phyloP scores from a whole-genome alignment of 1,284 basidiomycete genomes.

The Boletellus sp. region DNA sequence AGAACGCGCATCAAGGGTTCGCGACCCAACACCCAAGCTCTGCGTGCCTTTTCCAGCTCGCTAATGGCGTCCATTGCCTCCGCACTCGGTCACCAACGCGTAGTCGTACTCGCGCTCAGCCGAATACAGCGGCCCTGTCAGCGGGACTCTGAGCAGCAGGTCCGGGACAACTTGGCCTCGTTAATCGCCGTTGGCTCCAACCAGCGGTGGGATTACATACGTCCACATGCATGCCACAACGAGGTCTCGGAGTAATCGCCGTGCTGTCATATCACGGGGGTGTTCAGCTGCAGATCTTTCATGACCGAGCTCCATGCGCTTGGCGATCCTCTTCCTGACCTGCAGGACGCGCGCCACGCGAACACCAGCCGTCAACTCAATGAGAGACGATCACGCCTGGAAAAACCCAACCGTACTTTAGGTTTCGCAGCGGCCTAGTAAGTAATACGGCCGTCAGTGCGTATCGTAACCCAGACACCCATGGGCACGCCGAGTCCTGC shows the following conservation, averaged over 20 bases:
- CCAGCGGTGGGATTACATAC: slow-evolving; percentile 25
- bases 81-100: slow-evolving; percentile 2
- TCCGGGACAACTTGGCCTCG: slow-evolving; percentile 18
- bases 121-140: too few relatives aligned
- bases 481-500: slow-evolving; percentile 26
- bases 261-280: slow-evolving; percentile 33
- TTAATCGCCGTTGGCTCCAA: slow-evolving; percentile 18
- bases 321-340: slow-evolving; percentile 38
- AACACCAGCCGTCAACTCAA: slow-evolving; percentile 20
- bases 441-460: slow-evolving; percentile 16
- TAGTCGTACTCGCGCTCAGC: too few relatives aligned
- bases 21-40: neutral
- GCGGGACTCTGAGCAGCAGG: too few relatives aligned
- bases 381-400: slow-evolving; percentile 35
- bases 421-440: slow-evolving; percentile 44
- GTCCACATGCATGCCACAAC: slow-evolving; percentile 16
- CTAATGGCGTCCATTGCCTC: slow-evolving; percentile 9
- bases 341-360: slow-evolving; percentile 26
- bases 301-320: slow-evolving; percentile 40
- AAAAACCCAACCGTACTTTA: slow-evolving; percentile 47
- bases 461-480: slow-evolving; percentile 12
- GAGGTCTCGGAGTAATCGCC: slow-evolving; percentile 14
- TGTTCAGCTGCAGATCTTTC: slow-evolving; percentile 36
- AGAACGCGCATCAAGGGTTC: slow-evolving; percentile 30
- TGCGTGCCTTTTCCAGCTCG: slow-evolving; percentile 5